These are phyloP conservation scores for Chrysanthemum makinoi DNA, from an alignment of 129 eudicot species.

Conservation along the genomic window DNA sequence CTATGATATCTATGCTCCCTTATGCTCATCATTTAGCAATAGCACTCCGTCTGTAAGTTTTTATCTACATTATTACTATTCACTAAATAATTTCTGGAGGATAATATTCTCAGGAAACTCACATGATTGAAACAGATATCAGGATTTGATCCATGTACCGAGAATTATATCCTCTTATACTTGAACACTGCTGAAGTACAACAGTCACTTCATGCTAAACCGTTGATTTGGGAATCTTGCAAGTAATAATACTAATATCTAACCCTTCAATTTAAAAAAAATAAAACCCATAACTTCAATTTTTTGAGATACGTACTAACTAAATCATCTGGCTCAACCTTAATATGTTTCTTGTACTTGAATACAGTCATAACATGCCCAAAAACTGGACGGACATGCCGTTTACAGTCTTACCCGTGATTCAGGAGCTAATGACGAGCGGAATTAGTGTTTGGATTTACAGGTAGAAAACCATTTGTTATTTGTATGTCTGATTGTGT, in stretches of 20 bases:
- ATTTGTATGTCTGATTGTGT: background rate
- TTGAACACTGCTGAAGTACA: constrained; percentile 49
- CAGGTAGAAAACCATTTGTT: constrained; percentile 31
- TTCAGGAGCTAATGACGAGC: constrained; percentile 49
- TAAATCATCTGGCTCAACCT: background rate
- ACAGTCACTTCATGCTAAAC: constrained; percentile 53
- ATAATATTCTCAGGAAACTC: background rate
- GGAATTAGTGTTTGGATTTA: constrained; percentile 36
- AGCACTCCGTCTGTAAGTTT: constrained; percentile 40
- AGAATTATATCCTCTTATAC: constrained; percentile 37
- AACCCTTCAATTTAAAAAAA: background rate
- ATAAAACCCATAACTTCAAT: too few species aligned
- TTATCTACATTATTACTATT: background rate
- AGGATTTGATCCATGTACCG: constrained; percentile 63
- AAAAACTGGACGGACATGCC: constrained; percentile 38
- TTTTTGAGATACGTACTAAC: background rate
- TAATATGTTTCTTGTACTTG: background rate
- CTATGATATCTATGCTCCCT: constrained; percentile 61
- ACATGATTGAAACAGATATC: constrained; percentile 38
- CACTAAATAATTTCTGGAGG: background rate
- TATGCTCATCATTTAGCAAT: constrained; percentile 35
- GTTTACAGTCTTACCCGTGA: constrained; percentile 33
- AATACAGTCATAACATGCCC: constrained; percentile 6
- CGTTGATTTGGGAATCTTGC: constrained; percentile 53
- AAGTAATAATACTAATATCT: constrained; percentile 29